phyloP scores from a whole-genome alignment of 1,284 basidiomycete species.

The Retiboletus flavoniger region DNA sequence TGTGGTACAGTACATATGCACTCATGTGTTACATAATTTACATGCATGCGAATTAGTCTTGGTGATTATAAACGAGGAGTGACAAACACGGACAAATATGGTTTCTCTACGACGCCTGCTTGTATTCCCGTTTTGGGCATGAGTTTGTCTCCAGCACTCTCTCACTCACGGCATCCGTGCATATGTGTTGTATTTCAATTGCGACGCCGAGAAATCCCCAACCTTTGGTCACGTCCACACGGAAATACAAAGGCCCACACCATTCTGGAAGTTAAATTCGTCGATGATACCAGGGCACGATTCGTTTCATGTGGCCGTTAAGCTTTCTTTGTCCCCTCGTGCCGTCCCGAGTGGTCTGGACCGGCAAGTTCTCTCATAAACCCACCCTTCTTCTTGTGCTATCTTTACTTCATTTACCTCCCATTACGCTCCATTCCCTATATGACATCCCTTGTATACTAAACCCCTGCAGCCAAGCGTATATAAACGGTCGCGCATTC shows the following conservation, averaged over 20 bases:
- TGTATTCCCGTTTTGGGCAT: constrained; percentile 34
- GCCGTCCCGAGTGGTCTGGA: background rate
- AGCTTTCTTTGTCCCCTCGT: background rate
- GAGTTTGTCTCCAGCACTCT: constrained; percentile 6
- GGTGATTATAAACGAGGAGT: constrained; percentile 16
- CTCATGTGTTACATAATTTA: constrained; percentile 9
- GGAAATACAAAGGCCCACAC: background rate
- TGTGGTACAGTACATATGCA: constrained; percentile 1
- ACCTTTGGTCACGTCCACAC: background rate
- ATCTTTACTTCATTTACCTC: background rate
- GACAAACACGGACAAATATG: constrained; percentile 10
- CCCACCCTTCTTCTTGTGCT: background rate
- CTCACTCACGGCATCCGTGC: too few relatives aligned
- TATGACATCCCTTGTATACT: constrained; percentile 7
- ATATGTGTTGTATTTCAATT: background rate
- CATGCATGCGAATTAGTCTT: constrained; percentile 1
- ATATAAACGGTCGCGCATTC: constrained; percentile 2
- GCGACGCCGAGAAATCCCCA: background rate
- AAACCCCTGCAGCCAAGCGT: background rate
- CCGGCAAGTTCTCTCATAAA: background rate
- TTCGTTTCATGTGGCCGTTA: background rate
- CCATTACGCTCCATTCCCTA: background rate
- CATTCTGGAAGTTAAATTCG: background rate
- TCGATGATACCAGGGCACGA: background rate
- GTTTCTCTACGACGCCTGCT: constrained; percentile 17